Evolutionary conservation across 2,329 filamentous ascomycete species (phyloP), one percentile per base, ranked within the genome.

Genomic region (Trichoderma guizhouense): DNA sequence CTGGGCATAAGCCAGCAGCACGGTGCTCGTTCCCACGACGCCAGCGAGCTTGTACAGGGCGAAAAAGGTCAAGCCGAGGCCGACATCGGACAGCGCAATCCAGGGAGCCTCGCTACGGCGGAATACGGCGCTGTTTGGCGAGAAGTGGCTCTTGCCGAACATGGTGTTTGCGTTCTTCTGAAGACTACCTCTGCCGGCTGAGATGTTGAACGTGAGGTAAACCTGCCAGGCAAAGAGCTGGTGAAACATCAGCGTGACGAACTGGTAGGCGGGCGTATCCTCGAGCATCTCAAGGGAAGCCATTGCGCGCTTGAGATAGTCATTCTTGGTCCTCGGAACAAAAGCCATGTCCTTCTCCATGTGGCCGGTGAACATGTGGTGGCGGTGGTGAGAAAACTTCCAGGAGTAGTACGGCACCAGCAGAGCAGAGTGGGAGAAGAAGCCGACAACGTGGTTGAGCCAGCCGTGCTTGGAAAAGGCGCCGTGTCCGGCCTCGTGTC

Each of bases 391-490:
- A 36, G 87, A 90, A 79, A 89, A 89, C 82, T 91, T 90, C 91
- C 91, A 93, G 63, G 88, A 89, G 83, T 92, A 92, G 82, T 90
- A 93, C 4, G 91, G 91, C 3, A 91, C 90, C 73, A 91, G 80
- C 51, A 93, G 84, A 72, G 86, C 83, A 7, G 88, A 91, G 84
- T 93, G 91, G n/a, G 89, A 81, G 63, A 86, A 78, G 84, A 90
- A 91, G 72, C 91, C 91, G 71, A 90, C 83, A 18, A 85, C 79
- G 77, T 91, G 86, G 79, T 92, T 92, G 74, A 92, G 78, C 36
- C 75, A 78, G 62, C 82, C 82, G 79, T 87, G 84, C 26, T 82
- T 79, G n/a, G 88, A 91, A 79, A 93, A 91, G 62, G 90, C 89
- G 21, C 88, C 88, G 79, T 93, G 91, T 66, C 91, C 91, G 79